Evolutionary conservation across 106 monocot species (phyloP).

Genomic region (Dendrobium nobile): DNA sequence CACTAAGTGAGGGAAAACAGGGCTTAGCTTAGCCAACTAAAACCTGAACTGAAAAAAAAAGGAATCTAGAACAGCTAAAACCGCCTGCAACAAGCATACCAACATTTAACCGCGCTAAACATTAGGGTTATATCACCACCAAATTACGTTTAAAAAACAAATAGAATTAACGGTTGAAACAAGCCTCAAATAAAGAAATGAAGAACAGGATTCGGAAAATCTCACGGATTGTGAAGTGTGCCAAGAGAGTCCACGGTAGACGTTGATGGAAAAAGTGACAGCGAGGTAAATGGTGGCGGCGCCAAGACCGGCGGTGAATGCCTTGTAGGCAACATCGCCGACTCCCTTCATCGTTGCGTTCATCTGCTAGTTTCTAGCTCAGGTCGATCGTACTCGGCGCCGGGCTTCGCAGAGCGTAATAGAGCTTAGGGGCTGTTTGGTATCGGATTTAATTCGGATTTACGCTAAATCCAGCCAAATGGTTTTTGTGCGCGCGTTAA

Average conservation of each 20-base stretch:
- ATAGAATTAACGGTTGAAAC: background rate
- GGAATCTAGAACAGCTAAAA: no score
- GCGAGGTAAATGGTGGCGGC: conserved; percentile 51
- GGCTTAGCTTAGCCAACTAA: no score
- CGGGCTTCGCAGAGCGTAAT: no score
- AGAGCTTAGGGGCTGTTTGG: no score
- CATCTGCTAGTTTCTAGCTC: background rate
- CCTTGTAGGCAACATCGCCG: conserved; percentile 54
- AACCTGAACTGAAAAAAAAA: no score
- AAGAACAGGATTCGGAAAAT: background rate
- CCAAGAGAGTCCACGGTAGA: conserved; percentile 65
- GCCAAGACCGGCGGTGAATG: conserved; percentile 45
- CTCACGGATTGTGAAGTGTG: conserved; percentile 58
- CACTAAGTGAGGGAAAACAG: no score
- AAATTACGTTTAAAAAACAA: background rate
- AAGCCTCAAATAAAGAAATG: background rate
- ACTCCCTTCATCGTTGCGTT: conserved; percentile 18
- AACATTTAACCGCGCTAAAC: no score
- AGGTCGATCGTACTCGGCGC: no score
- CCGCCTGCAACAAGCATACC: no score
- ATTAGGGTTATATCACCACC: background rate
- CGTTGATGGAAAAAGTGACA: conserved; percentile 61
- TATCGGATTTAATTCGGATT: no score
- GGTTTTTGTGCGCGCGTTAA: no score
- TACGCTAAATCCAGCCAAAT: no score